Percentiles rank a stretch among this genome's conserved stretches.
Evolutionary conservation across 192 early-diverging fungal genomes (phyloP).

Genomic region (Kickxella alabastrina): DNA sequence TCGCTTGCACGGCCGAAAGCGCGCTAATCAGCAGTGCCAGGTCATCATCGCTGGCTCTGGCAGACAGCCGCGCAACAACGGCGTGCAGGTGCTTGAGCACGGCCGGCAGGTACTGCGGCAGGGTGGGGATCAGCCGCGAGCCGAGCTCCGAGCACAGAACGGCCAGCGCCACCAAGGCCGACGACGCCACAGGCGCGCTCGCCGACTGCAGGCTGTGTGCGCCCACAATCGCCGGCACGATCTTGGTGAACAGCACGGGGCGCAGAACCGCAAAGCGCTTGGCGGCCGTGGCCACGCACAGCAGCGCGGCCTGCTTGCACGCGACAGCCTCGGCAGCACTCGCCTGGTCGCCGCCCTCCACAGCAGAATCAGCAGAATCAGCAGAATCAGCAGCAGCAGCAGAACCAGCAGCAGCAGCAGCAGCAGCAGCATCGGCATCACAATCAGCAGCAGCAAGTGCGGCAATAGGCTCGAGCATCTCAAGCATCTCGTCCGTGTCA

Average conservation of each 20-base stretch:
- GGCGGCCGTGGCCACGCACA: constrained; percentile 75
- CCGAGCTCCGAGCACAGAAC: constrained; percentile 65
- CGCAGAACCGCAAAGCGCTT: constrained; percentile 59
- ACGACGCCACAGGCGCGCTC: constrained; percentile 34
- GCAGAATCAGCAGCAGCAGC: too few species aligned
- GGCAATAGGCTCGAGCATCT: constrained; percentile 27
- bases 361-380: too few species aligned
- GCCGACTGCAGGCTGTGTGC: constrained; percentile 36
- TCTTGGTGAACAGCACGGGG: constrained; percentile 57
- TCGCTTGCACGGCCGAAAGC: constrained; percentile 42
- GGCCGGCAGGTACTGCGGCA: constrained; percentile 81
- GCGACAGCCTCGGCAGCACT: constrained; percentile 38
- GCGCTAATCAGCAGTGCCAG: constrained; percentile 41
- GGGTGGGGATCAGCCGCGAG: constrained; percentile 67
- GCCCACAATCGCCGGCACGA: constrained; percentile 56
- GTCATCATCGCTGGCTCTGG: constrained; percentile 29
- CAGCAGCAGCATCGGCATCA: constrained; percentile 12
- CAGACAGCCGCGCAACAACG: constrained; percentile 11
- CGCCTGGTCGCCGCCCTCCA: constrained; percentile 1
- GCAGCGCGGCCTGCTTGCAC: constrained; percentile 73
- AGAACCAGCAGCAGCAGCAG: neutral
- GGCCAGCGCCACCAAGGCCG: constrained; percentile 47
- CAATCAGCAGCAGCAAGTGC: neutral
- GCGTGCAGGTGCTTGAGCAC: constrained; percentile 58
- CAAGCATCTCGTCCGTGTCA: constrained; percentile 33